phyloP scores from a whole-genome alignment of 306 rosid species.

The Acacia acuminata region DNA sequence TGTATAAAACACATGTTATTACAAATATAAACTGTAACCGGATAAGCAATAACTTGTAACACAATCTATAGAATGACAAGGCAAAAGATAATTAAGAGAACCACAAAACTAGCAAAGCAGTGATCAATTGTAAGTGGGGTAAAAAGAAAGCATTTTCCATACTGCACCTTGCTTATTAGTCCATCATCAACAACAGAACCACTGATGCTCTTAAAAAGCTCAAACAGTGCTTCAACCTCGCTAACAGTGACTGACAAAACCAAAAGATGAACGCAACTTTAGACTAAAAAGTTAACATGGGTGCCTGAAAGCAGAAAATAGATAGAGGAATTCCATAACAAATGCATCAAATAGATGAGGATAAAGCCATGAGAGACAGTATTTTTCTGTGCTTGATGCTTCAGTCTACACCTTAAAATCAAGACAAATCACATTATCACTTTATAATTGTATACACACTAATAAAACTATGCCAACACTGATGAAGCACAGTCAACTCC shows the following conservation, averaged over 20 bases:
- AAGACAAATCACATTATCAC: neutral
- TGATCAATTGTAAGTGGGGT: neutral
- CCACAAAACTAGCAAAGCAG: neutral
- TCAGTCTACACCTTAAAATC: slow-evolving; percentile 10
- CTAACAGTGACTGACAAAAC: slow-evolving; percentile 81
- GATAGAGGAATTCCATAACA: slow-evolving; percentile 16
- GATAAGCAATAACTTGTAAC: neutral
- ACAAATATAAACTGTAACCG: neutral
- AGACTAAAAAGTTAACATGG: slow-evolving; percentile 13
- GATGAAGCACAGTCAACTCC: neutral
- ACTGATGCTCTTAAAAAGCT: slow-evolving; percentile 95
- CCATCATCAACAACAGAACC: slow-evolving; percentile 93
- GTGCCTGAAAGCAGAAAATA: slow-evolving; percentile 10
- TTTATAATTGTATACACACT: slow-evolving; percentile 25
- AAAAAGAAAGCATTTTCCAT: slow-evolving; percentile 18
- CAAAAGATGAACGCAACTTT: slow-evolving; percentile 34
- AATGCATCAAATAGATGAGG: neutral
- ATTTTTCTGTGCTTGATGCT: neutral
- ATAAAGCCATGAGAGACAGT: neutral
- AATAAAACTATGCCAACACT: neutral
- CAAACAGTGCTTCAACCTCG: slow-evolving; percentile 94
- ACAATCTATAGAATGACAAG: neutral
- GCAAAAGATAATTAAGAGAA: neutral
- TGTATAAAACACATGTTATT: neutral
- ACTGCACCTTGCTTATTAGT: slow-evolving; percentile 80